phyloP scores from a whole-genome alignment of 2,329 filamentous ascomycete species.

The Diaporthe vexans region DNA sequence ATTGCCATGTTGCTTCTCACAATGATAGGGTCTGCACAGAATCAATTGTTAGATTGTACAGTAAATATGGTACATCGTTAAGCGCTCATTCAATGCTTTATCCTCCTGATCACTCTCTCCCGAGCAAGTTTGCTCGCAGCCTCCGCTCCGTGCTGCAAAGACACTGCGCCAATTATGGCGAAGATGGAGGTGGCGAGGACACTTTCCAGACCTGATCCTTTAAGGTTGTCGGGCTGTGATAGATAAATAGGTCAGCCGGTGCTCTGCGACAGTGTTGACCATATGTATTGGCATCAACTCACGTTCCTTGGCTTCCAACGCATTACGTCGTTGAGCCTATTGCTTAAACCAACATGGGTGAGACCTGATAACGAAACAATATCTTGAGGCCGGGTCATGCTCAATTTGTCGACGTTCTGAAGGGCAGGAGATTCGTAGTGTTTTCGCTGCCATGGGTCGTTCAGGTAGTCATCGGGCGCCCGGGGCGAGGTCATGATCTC shows the following conservation, averaged over 20 bases:
- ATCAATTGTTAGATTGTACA: slow-evolving; percentile 14
- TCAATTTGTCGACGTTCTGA: slow-evolving; percentile 80
- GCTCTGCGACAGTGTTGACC: background rate
- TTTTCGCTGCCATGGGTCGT: slow-evolving; percentile 63
- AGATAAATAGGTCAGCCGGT: slow-evolving; percentile 8
- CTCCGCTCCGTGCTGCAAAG: slow-evolving; percentile 87
- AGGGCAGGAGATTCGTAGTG: slow-evolving; percentile 81
- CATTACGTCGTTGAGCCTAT: slow-evolving; percentile 81
- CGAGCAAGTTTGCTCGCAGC: slow-evolving; percentile 81
- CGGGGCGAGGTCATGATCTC: slow-evolving; percentile 45
- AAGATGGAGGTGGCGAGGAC: slow-evolving; percentile 85
- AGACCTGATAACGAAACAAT: slow-evolving; percentile 77
- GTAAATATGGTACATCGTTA: slow-evolving; percentile 22
- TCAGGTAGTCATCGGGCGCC: slow-evolving; percentile 22
- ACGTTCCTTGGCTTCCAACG: slow-evolving; percentile 92
- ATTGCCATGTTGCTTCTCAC: background rate
- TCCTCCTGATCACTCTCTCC: slow-evolving; percentile 77
- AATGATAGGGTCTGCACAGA: background rate
- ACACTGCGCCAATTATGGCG: slow-evolving; percentile 88
- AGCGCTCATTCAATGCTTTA: slow-evolving; percentile 43
- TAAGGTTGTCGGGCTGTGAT: slow-evolving; percentile 74
- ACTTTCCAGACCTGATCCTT: slow-evolving; percentile 78
- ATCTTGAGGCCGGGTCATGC: slow-evolving; percentile 68
- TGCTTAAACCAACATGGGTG: slow-evolving; percentile 75
- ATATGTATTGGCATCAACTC: slow-evolving; percentile 50